Percentiles rank a stretch among this genome's conserved stretches.
phyloP scores from a whole-genome alignment of 495 filamentous ascomycete species.

The Elasticomyces elasticus region DNA sequence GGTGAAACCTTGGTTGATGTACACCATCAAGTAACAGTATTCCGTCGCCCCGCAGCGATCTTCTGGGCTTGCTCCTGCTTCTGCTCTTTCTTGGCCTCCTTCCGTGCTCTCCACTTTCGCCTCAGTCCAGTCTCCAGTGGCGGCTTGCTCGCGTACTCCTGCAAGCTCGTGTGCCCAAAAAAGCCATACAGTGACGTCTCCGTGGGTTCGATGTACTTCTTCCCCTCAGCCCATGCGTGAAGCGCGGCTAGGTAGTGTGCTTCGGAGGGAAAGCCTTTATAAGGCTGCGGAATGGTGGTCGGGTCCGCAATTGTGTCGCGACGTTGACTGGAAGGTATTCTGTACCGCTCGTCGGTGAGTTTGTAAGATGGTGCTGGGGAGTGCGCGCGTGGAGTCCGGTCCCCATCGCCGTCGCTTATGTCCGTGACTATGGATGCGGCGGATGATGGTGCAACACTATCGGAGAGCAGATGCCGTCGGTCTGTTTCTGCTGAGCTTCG shows the following conservation, averaged over 20 bases:
- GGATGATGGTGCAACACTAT: constrained; percentile 2
- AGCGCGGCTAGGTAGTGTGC: constrained; percentile 19
- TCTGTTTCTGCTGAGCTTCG: constrained; percentile 11
- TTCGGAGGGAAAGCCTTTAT: constrained; percentile 16
- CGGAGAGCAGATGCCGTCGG: constrained; percentile 9
- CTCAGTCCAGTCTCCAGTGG: constrained; percentile 9
- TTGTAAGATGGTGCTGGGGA: constrained; percentile 3
- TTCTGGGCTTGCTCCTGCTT: not conserved
- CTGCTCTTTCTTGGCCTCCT: constrained; percentile 9
- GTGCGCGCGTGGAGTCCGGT: constrained; percentile 9
- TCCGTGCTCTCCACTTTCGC: constrained; percentile 15
- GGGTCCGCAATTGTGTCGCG: constrained; percentile 6
- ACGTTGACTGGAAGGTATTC: not conserved
- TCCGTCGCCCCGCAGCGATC: not conserved
- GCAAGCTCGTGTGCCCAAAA: constrained; percentile 12
- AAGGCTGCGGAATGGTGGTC: constrained; percentile 2
- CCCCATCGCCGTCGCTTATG: not conserved
- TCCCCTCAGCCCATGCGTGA: constrained; percentile 14
- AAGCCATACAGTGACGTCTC: constrained; percentile 11
- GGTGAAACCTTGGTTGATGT: too few relatives aligned
- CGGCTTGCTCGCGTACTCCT: constrained; percentile 8
- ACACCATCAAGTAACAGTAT: constrained; percentile 3
- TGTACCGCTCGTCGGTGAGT: not conserved
- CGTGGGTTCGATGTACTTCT: constrained; percentile 11
- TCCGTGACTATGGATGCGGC: constrained; percentile 4